Base-by-base conservation (phyloP, 225 moss, liverwort and hornwort species). In the Physcomitrium patens region DNA sequence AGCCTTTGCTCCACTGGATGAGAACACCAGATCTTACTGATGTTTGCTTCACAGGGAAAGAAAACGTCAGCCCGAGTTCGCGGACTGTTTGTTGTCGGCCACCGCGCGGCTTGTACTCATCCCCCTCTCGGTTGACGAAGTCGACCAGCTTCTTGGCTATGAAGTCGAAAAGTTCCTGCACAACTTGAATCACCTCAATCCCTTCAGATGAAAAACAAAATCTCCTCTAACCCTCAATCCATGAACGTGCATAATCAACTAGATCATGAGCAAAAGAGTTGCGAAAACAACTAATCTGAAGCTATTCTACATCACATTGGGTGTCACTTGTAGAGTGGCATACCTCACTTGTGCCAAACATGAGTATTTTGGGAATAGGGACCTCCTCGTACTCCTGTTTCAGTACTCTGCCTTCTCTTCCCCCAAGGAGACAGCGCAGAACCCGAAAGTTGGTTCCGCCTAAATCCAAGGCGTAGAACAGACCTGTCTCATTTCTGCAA, bases 381-480 rank as follows among this genome's bases (percentile, higher is more conserved):
- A 94, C 90, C 67, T 94, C 94, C 67, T 94, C 88, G 31, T 85
- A 94, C 65, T 94, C 94, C 73, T 94, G 90, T 68, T 89, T 83
- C 43, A 91, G 72, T 9, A 94, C 86, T 63, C 90, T 83, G 54
- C 91, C 88, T 57, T 91, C 88, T 65, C 66, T 76, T 41, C 94
- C 94, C 7, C 91, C 91, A 51, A 94, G 88, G 43, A 89, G 91
- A 65, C 87, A 87, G 8, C 94, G 94, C 76, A 94, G 75, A 56
- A 94, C 94, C 68, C 94, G 89, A 76, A 94, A 94, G 78, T 94
- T 94, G 75, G 94, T 94, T 47, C 94, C 94, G 45, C 94, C 94
- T 82, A 94, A 70, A 71, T 94, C 94, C 90, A 91, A 79, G 28
- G 91, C 94, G 65, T 94, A 94, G 57, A 82, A 90, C 68, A 94